A percentile compares a stretch with the other conserved stretches of the same genome.
Conservation (phyloP, 768 basidiomycete species). For the Termitomyces sp. region DNA sequence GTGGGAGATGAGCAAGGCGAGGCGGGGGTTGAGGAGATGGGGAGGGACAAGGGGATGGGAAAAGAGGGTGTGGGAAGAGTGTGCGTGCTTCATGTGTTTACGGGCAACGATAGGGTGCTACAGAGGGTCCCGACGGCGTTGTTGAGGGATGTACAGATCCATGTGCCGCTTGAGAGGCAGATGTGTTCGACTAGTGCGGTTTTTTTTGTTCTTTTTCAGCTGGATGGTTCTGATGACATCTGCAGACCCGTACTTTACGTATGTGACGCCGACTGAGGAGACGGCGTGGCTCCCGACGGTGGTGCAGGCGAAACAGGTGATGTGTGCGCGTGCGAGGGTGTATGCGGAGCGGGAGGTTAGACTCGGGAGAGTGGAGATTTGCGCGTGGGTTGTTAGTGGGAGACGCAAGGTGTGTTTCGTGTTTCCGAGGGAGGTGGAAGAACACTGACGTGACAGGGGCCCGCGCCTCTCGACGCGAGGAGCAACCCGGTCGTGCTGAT, state of each 20-base stretch:
- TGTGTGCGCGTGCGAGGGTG: conserved; percentile 22
- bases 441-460: conserved; percentile 10
- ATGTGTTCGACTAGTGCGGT: conserved; percentile 23
- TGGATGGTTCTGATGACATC: not conserved
- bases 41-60: not conserved
- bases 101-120: conserved; percentile 34
- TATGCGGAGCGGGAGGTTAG: conserved; percentile 29
- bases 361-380: conserved; percentile 27
- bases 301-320: conserved; percentile 19
- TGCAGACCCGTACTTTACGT: conserved; percentile 8
- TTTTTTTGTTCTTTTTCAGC: not conserved
- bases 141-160: conserved; percentile 32
- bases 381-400: conserved; percentile 34
- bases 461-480: conserved; percentile 20
- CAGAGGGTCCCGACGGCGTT: conserved; percentile 33
- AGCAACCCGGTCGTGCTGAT: conserved; percentile 23
- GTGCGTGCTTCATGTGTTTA: conserved; percentile 39
- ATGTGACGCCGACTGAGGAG: not conserved
- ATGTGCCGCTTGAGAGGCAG: conserved; percentile 23
- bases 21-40: not conserved
- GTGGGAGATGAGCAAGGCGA: conserved; percentile 7
- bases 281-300: conserved; percentile 9
- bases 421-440: not conserved
- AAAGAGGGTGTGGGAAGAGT: conserved; percentile 6
- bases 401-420: conserved; percentile 9